phyloP scores from a whole-genome alignment of 1,139 yeast genomes.

The Zygotorulaspora mrakii region DNA sequence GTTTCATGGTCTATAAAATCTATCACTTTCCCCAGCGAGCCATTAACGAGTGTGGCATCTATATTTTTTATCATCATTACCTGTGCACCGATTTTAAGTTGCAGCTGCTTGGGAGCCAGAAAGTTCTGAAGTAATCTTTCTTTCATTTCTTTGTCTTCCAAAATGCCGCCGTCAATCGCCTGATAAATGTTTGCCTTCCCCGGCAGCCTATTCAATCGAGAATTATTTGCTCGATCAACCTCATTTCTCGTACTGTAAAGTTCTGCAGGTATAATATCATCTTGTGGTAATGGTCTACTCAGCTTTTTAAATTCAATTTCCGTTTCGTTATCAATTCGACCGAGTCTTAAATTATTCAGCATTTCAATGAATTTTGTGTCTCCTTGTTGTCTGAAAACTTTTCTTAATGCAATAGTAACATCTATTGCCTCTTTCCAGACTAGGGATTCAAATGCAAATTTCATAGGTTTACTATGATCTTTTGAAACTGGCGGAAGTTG shows the following conservation, averaged over 20 bases:
- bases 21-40: conserved; percentile 81
- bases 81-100: conserved; percentile 78
- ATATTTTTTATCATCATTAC: conserved; percentile 94
- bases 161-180: conserved; percentile 62
- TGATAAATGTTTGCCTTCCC: conserved; percentile 48
- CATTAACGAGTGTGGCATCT: conserved; percentile 85
- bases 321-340: conserved; percentile 56
- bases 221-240: conserved; percentile 73
- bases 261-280: conserved; percentile 79
- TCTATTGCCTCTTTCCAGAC: conserved; percentile 69
- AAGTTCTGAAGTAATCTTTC: conserved; percentile 53
- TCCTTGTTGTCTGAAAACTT: conserved; percentile 89
- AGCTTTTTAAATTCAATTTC: conserved; percentile 52
- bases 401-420: conserved; percentile 63
- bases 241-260: conserved; percentile 78
- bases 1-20: conserved; percentile 66
- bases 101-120: conserved; percentile 62
- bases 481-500: conserved; percentile 81
- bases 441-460: conserved; percentile 73
- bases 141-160: conserved; percentile 46
- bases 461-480: conserved; percentile 29
- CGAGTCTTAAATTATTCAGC: conserved; percentile 84
- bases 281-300: conserved; percentile 51
- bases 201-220: conserved; percentile 49
- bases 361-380: conserved; percentile 72